Percentiles rank a stretch among this genome's conserved stretches.
phyloP scores from a whole-genome alignment of 108 stramenopile species.

The Asterionellopsis glacialis region DNA sequence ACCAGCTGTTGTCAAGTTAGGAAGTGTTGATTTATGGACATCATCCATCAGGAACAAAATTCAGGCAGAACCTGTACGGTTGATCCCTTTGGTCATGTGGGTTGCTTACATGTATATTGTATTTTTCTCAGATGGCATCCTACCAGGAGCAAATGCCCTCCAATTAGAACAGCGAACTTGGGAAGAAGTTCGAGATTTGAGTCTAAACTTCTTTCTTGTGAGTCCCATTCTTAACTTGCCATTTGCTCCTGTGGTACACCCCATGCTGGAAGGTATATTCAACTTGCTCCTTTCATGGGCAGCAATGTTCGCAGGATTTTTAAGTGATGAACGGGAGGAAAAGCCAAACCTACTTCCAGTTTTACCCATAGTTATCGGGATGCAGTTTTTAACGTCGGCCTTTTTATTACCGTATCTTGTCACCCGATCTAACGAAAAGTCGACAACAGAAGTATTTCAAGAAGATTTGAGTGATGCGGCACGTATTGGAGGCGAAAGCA shows the following conservation, averaged over 20 bases:
- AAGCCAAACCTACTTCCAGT: constrained; percentile 65
- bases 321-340: constrained; percentile 71
- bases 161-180: constrained; percentile 73
- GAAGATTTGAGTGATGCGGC: constrained; percentile 38
- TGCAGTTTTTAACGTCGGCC: constrained; percentile 88
- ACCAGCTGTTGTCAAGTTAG: constrained; percentile 64
- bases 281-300: constrained; percentile 87
- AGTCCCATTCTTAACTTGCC: constrained; percentile 67
- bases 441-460: constrained; percentile 9
- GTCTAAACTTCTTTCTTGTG: constrained; percentile 82
- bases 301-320: constrained; percentile 82
- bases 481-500: constrained; percentile 53
- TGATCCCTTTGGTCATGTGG: constrained; percentile 54
- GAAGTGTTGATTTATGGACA: constrained; percentile 29
- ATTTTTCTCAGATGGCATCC: constrained; percentile 72
- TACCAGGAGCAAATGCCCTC: constrained; percentile 65
- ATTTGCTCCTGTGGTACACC: constrained; percentile 72
- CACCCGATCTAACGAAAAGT: constrained; percentile 44
- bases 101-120: constrained; percentile 70
- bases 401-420: constrained; percentile 81
- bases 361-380: constrained; percentile 67
- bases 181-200: constrained; percentile 79
- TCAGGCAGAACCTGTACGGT: constrained; percentile 56
- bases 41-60: constrained; percentile 44
- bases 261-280: constrained; percentile 83